A percentile compares a stretch with the other conserved stretches of the same genome.
Evolutionary conservation across 805 yeast species (phyloP).

Genomic region (Komagataella populi): DNA sequence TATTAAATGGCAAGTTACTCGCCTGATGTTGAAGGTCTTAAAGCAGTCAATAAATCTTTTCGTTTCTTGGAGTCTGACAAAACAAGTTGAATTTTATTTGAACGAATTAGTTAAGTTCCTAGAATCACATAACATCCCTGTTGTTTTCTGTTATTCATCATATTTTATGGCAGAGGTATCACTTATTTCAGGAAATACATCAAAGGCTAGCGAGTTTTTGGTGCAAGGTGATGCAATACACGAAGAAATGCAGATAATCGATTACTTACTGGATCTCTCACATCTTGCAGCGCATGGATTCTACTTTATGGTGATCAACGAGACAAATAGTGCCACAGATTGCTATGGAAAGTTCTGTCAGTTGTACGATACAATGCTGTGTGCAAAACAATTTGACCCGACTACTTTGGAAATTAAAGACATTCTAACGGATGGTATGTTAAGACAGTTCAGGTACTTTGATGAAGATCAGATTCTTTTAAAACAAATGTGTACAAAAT

Average conservation of each 20-base stretch:
- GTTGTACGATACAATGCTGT: not conserved
- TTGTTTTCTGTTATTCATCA: slow-evolving; percentile 8
- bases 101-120: slow-evolving; percentile 15
- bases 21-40: slow-evolving; percentile 22
- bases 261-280: slow-evolving; percentile 8
- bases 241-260: slow-evolving; percentile 4
- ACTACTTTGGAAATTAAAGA: not conserved
- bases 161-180: slow-evolving; percentile 12
- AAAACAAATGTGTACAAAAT: not conserved
- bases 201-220: slow-evolving; percentile 6
- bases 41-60: slow-evolving; percentile 23
- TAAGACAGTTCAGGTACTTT: not conserved
- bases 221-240: slow-evolving; percentile 4
- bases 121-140: slow-evolving; percentile 12
- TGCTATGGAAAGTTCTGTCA: not conserved
- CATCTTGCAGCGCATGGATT: slow-evolving; percentile 7
- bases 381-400: not conserved
- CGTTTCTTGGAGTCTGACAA: slow-evolving; percentile 38
- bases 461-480: not conserved
- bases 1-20: not conserved
- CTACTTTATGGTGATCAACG: slow-evolving; percentile 7
- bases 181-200: slow-evolving; percentile 6
- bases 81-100: slow-evolving; percentile 42
- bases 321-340: slow-evolving; percentile 2
- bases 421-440: not conserved